These are phyloP conservation scores for Syzygium syzygioides DNA, from an alignment of 441 rosid species.

Conservation along the genomic window DNA sequence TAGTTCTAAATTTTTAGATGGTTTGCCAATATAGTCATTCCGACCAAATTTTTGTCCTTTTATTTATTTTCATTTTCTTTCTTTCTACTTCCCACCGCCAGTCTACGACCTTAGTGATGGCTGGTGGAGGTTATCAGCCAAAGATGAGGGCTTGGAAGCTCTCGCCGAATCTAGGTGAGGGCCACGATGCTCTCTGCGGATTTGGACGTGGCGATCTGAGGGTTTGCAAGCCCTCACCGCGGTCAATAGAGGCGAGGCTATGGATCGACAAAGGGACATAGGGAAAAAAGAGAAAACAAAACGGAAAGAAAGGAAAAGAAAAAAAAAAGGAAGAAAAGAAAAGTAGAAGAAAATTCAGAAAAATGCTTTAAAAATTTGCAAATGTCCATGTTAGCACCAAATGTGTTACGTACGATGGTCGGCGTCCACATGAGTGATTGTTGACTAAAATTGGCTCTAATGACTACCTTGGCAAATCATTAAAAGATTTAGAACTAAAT, in stretches of 20 bases:
- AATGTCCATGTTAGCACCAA: background rate
- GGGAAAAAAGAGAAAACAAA: background rate
- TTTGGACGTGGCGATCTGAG: fast-evolving
- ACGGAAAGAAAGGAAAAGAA: background rate
- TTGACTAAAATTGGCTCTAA: background rate
- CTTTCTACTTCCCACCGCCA: background rate
- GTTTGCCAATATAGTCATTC: background rate
- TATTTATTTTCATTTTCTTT: background rate
- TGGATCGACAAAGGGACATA: background rate
- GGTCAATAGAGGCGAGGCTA: background rate
- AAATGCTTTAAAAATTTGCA: background rate
- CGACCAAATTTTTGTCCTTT: background rate
- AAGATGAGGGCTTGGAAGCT: background rate
- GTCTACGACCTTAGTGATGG: fast-evolving
- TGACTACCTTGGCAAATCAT: fast-evolving
- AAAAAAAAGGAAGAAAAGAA: background rate
- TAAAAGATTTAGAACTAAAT: background rate
- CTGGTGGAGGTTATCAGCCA: fast-evolving
- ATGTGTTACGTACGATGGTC: fast-evolving
- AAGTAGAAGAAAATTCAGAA: background rate
- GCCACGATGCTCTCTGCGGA: fast-evolving
- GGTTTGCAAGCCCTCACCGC: background rate
- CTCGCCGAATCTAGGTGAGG: background rate
- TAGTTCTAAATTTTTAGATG: background rate
- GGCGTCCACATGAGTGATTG: fast-evolving